Evolutionary conservation across 2,329 filamentous ascomycete genomes (phyloP), one percentile per base, ranked within the genome.

Genomic region (Neofusicoccum umdonicola): DNA sequence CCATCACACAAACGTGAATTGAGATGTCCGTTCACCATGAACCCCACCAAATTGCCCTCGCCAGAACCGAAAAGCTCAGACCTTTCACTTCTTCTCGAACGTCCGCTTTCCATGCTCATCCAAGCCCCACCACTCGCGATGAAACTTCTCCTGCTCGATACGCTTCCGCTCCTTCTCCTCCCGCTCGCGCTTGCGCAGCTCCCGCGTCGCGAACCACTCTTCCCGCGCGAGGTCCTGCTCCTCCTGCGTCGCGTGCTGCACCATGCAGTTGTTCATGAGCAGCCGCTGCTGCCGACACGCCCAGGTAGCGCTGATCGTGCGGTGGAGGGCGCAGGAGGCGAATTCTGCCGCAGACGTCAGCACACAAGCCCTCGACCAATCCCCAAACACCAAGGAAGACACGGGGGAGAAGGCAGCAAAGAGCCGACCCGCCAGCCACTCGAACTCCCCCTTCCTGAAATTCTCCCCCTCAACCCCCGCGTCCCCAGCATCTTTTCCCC

Each of bases 251-350:
- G 94, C 93, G 80, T 96, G 90, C 64, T 84, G 79, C 70, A 93
- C 84, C 93, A 99, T 97, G 82, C 95, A 99, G 67, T 82, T 84
- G 80, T 99, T 99, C 95, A 99, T 99, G 41, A 85, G 83, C 67
- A 89, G 88, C 72, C 93, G 90, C 73, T 93, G 85, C 56, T 84
- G 80, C 62, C 92, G 89, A 82, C 95, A 99, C 62, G 88, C 86
- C 83, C 95, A 97, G 12, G 93, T 90, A 65, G 95, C 90, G 64
- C 89, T 93, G 71, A 98, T 87, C 5, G 93, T 98, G 69, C 92
- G 90, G 74, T 90, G 89, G 57, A 89, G 84, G 62, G 93, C 93
- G 83, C 95, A 99, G 69, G 90, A 88, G 65, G 95, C 95, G 76
- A 99, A 99, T 67, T 90, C 94, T 97, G 11, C 13, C 13, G 8